Base-by-base conservation (phyloP, 257 asterid species). In the Solanum tacnaense region DNA sequence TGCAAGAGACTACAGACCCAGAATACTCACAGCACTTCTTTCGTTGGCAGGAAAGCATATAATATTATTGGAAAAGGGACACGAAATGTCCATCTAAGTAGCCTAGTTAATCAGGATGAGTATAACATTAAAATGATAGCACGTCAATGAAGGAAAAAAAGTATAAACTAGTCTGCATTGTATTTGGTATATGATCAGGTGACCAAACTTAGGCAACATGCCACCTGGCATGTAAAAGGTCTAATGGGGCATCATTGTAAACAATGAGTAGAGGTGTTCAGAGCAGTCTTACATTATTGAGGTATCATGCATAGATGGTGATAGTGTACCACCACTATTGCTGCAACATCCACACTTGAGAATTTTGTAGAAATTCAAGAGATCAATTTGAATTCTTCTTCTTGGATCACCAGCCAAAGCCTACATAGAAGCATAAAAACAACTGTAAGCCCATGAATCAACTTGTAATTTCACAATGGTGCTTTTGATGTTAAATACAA, bases 321-420 rank as follows among this genome's bases (percentile, higher is more conserved):
- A 87, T 34, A 89, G 90, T n/a, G 67, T 88, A 58, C 91, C 90
- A 9, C 89, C 91, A 83, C 81, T 92, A 86, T 89, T 93, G 92
- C 93, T 91, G 94, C 99, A 96, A 92, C 99, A 97, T 85, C 91
- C 88, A 90, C 98, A 96, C 92, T 93, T 92, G 74, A 96, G 96
- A 89, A 93, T 86, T 76, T 91, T 93, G 89, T 85, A 89, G 39
- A 94, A 95, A 88, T 97, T 98, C 88, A 96, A 78, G 74, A 97
- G 98, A 91, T 97, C 99, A 67, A 92, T 84, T 88, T 97, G 99
- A 85, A 96, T 93, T 93, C 96, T 93, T 95, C 95, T 95, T 88
- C 99, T 93, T 44, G 99, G 99, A 88, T 97, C 98, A 86, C 99
- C 99, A 82, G 92, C 89, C 96, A 97, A 92, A 60, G 98, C 49